Percentiles rank a stretch among this genome's conserved stretches.
Evolutionary conservation across 1,284 basidiomycete genomes (phyloP).

Genomic region (Cerioporus squamosus): DNA sequence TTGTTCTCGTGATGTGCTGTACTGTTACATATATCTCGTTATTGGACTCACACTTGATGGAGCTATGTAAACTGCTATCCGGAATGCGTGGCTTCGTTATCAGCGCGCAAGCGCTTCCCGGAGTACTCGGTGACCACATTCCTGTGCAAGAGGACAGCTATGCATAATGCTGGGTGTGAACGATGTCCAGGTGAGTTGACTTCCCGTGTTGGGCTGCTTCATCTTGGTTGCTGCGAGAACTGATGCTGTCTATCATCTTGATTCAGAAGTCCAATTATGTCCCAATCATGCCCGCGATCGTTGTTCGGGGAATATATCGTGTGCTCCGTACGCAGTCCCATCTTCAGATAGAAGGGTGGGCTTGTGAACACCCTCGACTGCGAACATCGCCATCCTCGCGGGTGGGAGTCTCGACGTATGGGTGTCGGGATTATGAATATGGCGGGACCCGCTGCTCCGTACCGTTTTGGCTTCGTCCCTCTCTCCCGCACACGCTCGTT

Average conservation of each 20-base stretch:
- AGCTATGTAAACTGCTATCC: background rate
- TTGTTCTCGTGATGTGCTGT: conserved; percentile 67
- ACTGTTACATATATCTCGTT: background rate
- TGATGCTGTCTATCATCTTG: background rate
- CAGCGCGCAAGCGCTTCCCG: background rate
- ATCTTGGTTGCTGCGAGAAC: no score
- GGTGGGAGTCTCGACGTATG: background rate
- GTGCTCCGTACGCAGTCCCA: background rate
- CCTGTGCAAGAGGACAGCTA: background rate
- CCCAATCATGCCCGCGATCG: background rate
- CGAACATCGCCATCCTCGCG: background rate
- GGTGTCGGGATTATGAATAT: background rate
- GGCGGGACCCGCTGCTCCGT: no score
- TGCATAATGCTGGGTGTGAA: background rate
- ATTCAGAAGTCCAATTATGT: background rate
- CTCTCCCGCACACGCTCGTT: no score
- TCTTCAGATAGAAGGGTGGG: background rate
- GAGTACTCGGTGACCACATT: background rate
- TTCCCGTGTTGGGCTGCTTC: no score
- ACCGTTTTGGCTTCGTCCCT: background rate
- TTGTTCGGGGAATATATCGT: background rate
- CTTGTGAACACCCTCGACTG: background rate
- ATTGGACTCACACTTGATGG: conserved; percentile 10
- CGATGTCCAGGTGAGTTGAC: background rate
- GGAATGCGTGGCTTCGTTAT: background rate